Base-by-base conservation (phyloP, 2,329 filamentous ascomycete genomes). In the Rachicladosporium sp. region DNA sequence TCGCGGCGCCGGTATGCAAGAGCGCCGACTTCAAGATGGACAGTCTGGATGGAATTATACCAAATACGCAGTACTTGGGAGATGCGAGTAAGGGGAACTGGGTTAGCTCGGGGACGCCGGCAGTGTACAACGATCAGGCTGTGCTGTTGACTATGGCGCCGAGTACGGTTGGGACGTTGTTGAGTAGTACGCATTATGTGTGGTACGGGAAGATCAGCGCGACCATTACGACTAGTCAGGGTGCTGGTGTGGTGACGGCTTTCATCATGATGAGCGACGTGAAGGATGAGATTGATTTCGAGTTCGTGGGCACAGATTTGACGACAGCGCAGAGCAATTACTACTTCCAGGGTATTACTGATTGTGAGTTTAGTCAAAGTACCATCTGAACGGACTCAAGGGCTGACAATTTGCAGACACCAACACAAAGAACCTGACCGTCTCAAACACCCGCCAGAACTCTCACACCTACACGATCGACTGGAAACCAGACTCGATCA, bases 281-380 rank as follows among this genome's bases (percentile, higher is more conserved):
- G 56, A 93, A 95, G 71, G 91, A 98, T 57, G 91, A 98, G 64
- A 94, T 98, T 54, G 91, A 98, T 66, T 96, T 86, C 59, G 91
- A 98, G 62, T 96, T 82, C 60, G 74, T 98, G 40, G 91, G 91
- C 49, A 74, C 74, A 33, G 84, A 95, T 55, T 69, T 93, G 46
- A 57, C 69, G 35, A 74, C 72, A 46, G 84, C 82, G 11, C 88
- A 98, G 68, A 91, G 87, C 58, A 98, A 98, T 68, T 98, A 79
- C 70, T 98, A 95, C 66, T 95, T 82, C 67, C 88, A 95, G 66
- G 91, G 91, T 56, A 80, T 95, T 47, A 80, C 85, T 31, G 73
- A 89, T 61, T 96, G 86, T 93, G 70, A 69, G 84, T 19, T 19
- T 19, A 19, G 15, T 19, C 15, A 19, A 19, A 19, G 15, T 19